These are phyloP conservation scores for Coniochaeta sp. DNA, from an alignment of 2,329 filamentous ascomycete species.

Conservation along the genomic window DNA sequence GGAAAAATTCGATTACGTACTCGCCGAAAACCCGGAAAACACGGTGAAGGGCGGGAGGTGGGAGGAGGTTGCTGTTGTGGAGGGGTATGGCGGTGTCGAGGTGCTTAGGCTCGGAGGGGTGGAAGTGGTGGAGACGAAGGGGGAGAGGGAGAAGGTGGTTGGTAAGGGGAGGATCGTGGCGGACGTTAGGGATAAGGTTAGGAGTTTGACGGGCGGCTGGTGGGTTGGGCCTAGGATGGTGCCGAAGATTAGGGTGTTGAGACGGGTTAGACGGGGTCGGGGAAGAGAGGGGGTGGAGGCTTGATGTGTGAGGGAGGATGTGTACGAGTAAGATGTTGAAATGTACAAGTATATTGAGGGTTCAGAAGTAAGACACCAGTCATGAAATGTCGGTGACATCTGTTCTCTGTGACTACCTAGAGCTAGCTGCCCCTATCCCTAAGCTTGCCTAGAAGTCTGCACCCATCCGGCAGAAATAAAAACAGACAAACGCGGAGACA, in stretches of 20 bases:
- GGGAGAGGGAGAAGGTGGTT: constrained; percentile 23
- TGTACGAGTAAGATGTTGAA: background rate
- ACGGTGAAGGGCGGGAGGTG: constrained; percentile 42
- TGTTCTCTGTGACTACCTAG: too few species aligned
- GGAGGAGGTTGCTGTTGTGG: constrained; percentile 49
- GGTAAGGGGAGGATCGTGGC: constrained; percentile 37
- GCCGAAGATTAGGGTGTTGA: constrained; percentile 46
- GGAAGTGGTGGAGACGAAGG: too few species aligned
- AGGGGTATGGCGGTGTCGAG: constrained; percentile 53
- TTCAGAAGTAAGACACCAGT: too few species aligned
- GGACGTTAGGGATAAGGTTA: constrained; percentile 31
- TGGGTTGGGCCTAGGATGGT: constrained; percentile 59
- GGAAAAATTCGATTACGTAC: constrained; percentile 54
- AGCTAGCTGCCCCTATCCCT: too few species aligned
- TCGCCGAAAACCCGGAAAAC: constrained; percentile 46
- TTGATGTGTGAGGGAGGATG: too few species aligned
- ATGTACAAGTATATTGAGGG: too few species aligned
- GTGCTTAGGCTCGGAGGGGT: constrained; percentile 39
- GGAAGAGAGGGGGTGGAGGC: too few species aligned
- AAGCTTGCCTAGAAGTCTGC: too few species aligned
- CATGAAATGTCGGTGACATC: too few species aligned
- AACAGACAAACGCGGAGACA: too few species aligned
- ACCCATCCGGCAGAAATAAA: too few species aligned
- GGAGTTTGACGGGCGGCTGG: constrained; percentile 49
- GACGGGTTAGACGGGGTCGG: too few species aligned